Evolutionary conservation across 805 yeast genomes (phyloP).

Genomic region (Zygosaccharomyces bisporus): DNA sequence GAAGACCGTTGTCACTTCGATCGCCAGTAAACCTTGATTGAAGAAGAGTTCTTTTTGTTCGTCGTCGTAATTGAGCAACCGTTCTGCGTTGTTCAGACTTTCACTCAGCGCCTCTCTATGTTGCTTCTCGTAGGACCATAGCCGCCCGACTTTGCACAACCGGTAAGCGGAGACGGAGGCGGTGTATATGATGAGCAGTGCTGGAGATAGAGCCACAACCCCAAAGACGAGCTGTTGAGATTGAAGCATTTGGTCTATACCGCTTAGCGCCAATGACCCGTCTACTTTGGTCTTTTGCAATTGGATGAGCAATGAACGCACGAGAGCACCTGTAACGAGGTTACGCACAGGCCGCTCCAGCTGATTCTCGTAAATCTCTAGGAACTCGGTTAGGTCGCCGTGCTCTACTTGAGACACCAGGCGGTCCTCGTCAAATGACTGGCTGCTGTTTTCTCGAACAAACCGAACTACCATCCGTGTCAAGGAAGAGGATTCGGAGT

Average conservation of each 20-base stretch:
- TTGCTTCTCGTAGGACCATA: constrained; percentile 28
- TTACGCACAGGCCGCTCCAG: constrained; percentile 65
- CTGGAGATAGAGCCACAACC: constrained; percentile 82
- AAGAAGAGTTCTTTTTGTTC: constrained; percentile 32
- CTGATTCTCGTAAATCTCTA: constrained; percentile 77
- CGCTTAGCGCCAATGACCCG: constrained; percentile 83
- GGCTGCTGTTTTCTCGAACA: constrained; percentile 23
- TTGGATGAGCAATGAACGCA: constrained; percentile 79
- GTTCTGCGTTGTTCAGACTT: constrained; percentile 55
- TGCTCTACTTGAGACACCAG: constrained; percentile 47
- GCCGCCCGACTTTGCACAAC: constrained; percentile 24
- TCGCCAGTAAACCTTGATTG: constrained; percentile 57
- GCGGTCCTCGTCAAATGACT: constrained; percentile 22
- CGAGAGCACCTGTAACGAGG: constrained; percentile 59
- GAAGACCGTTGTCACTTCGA: constrained; percentile 61
- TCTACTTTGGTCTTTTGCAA: constrained; percentile 96
- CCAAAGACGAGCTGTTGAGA: constrained; percentile 95
- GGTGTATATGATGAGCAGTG: constrained; percentile 55
- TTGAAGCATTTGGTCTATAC: constrained; percentile 83
- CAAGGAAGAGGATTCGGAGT: constrained; percentile 72
- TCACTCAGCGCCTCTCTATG: constrained; percentile 28
- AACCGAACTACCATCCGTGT: constrained; percentile 80
- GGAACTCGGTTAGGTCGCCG: constrained; percentile 77
- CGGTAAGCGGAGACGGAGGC: constrained; percentile 35
- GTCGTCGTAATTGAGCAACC: constrained; percentile 41